Evolutionary conservation across 164 flowering plant species (phyloP).

Genomic region (Piper betle): DNA sequence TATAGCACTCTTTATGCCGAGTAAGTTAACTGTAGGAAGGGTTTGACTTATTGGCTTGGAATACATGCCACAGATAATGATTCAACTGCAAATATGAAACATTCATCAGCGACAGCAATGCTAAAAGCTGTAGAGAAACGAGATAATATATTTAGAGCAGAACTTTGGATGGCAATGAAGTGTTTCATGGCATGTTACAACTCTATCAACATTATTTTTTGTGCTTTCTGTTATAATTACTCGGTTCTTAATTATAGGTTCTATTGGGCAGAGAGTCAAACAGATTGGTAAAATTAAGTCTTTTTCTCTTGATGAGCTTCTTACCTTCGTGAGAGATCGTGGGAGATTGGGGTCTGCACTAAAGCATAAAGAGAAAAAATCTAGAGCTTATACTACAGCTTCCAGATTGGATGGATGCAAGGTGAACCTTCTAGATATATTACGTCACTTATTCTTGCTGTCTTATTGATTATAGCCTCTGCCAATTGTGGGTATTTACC

Average conservation of each 20-base stretch:
- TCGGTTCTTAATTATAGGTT: background rate
- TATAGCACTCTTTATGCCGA: constrained; percentile 3
- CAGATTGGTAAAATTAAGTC: constrained; percentile 15
- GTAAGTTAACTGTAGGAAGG: background rate
- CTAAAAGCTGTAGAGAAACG: constrained; percentile 36
- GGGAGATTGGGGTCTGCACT: constrained; percentile 9
- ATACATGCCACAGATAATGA: background rate
- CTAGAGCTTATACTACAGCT: constrained; percentile 19
- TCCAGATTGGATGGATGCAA: constrained; percentile 23
- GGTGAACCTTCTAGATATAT: constrained; percentile 8
- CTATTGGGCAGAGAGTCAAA: constrained; percentile 9
- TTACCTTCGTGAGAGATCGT: constrained; percentile 20
- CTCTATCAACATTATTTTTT: background rate
- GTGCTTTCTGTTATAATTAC: background rate
- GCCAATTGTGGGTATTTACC: background rate
- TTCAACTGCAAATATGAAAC: constrained; percentile 24
- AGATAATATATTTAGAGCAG: constrained; percentile 36
- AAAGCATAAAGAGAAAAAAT: constrained; percentile 18
- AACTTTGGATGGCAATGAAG: constrained; percentile 26
- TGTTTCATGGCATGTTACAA: constrained; percentile 27
- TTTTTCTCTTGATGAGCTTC: constrained; percentile 41
- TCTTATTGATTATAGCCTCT: background rate
- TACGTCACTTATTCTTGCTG: background rate
- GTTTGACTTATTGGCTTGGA: background rate
- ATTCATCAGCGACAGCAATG: constrained; percentile 19